Percentiles rank a stretch among this genome's conserved stretches.
Evolutionary conservation across 2,329 filamentous ascomycete genomes (phyloP).

Genomic region (Tolypocladium cylindrosporum): DNA sequence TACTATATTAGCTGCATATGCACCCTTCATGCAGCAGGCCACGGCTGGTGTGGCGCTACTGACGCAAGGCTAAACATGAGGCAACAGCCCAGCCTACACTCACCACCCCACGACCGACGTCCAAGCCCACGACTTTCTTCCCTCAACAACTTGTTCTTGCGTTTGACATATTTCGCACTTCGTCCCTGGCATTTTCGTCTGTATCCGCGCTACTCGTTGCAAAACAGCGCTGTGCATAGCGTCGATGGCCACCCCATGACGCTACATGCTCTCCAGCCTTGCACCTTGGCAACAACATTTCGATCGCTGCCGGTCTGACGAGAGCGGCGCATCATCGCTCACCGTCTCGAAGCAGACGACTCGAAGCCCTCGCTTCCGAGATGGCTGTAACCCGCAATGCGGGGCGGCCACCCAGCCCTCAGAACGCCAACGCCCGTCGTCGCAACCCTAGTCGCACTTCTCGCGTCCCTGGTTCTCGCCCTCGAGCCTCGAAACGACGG

Average conservation of each 20-base stretch:
- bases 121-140: neutral
- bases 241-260: neutral
- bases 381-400: slow-evolving; percentile 20
- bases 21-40: neutral
- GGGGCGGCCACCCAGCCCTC: slow-evolving; percentile 5
- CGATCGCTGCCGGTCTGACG: neutral
- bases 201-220: neutral
- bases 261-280: neutral
- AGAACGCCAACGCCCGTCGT: slow-evolving; percentile 5
- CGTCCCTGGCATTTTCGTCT: too few species aligned
- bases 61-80: neutral
- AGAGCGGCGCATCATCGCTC: neutral
- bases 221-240: neutral
- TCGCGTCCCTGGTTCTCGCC: slow-evolving; percentile 3
- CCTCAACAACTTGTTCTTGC: neutral
- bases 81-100: neutral
- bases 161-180: neutral
- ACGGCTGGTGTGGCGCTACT: neutral
- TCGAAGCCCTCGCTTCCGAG: neutral
- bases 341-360: neutral
- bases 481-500: slow-evolving; percentile 1
- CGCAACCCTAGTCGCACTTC: slow-evolving; percentile 13
- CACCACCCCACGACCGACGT: neutral
- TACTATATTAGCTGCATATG: neutral
- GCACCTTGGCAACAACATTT: neutral